Percentiles rank a stretch among this genome's conserved stretches.
These are phyloP conservation scores for Rhodofomes roseus DNA, from an alignment of 1,284 basidiomycete species.

Conservation along the genomic window DNA sequence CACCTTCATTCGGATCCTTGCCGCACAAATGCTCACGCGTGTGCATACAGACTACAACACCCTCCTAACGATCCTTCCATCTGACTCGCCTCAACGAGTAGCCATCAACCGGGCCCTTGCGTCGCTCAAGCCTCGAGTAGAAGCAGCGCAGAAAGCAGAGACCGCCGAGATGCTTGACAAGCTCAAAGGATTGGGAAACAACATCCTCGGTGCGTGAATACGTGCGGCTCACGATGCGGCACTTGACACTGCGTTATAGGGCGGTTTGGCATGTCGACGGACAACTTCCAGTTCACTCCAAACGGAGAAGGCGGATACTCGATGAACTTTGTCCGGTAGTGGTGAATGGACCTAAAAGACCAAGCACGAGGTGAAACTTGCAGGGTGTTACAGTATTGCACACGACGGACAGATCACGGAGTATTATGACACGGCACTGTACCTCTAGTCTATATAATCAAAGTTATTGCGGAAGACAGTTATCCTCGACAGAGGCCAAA, in stretches of 20 bases:
- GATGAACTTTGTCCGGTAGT: slow-evolving; percentile 68
- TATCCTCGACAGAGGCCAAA: slow-evolving; percentile 16
- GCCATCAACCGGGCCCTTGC: slow-evolving; percentile 49
- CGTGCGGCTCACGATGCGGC: no score
- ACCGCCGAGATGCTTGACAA: slow-evolving; percentile 92
- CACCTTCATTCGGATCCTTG: not conserved
- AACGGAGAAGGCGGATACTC: slow-evolving; percentile 93
- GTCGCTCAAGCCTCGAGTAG: slow-evolving; percentile 61
- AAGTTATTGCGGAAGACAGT: slow-evolving; percentile 23
- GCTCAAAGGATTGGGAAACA: slow-evolving; percentile 91
- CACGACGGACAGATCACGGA: not conserved
- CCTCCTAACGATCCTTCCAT: slow-evolving; percentile 61
- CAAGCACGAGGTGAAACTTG: not conserved
- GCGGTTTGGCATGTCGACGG: slow-evolving; percentile 83
- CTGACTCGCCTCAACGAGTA: slow-evolving; percentile 47
- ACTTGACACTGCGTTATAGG: no score
- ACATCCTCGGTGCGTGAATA: slow-evolving; percentile 69
- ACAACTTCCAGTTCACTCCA: slow-evolving; percentile 93
- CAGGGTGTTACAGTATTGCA: not conserved
- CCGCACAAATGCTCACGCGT: not conserved
- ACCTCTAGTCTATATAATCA: slow-evolving; percentile 19
- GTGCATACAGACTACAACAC: slow-evolving; percentile 66
- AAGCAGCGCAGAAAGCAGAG: slow-evolving; percentile 80
- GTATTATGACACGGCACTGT: not conserved
- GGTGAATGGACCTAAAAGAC: not conserved